phyloP scores from a whole-genome alignment of 2,329 filamentous ascomycete genomes.

The Fusarium sp. region DNA sequence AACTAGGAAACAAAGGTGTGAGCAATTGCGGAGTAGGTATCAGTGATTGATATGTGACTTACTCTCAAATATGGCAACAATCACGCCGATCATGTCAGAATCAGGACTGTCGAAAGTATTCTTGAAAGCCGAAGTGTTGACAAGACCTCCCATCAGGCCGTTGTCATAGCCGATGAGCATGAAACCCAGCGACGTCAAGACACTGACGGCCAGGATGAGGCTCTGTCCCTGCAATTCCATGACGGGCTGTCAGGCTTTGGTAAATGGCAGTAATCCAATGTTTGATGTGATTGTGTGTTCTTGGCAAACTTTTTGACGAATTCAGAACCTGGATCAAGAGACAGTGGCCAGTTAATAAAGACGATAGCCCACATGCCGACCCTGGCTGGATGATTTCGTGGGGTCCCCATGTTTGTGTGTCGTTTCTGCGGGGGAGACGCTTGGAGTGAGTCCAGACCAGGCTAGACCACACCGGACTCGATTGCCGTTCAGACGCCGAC shows the following conservation, averaged over 20 bases:
- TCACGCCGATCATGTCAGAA: constrained; percentile 59
- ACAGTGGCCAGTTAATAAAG: constrained; percentile 23
- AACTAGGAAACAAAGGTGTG: constrained; percentile 27
- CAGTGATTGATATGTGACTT: not conserved
- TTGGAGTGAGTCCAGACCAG: no score
- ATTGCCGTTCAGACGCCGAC: constrained; percentile 28
- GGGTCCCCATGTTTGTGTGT: constrained; percentile 13
- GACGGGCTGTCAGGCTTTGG: not conserved
- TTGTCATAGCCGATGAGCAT: constrained; percentile 64
- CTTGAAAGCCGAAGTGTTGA: constrained; percentile 58
- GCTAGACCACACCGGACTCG: constrained; percentile 1
- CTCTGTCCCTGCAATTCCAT: constrained; percentile 51
- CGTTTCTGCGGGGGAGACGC: constrained; percentile 8
- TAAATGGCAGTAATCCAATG: not conserved
- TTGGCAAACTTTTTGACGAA: no score
- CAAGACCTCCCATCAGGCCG: constrained; percentile 59
- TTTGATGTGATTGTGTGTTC: no score
- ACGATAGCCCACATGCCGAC: constrained; percentile 6
- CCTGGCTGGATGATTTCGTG: constrained; percentile 7
- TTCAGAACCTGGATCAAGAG: no score
- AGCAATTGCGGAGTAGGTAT: no score
- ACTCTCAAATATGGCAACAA: constrained; percentile 62
- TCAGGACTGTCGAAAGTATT: constrained; percentile 56
- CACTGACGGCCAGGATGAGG: constrained; percentile 59
- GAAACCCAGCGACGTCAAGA: constrained; percentile 61